Percentiles rank a stretch among this genome's conserved stretches.
phyloP scores from a whole-genome alignment of 75 land plant species.

The Cunninghamia lanceolata region DNA sequence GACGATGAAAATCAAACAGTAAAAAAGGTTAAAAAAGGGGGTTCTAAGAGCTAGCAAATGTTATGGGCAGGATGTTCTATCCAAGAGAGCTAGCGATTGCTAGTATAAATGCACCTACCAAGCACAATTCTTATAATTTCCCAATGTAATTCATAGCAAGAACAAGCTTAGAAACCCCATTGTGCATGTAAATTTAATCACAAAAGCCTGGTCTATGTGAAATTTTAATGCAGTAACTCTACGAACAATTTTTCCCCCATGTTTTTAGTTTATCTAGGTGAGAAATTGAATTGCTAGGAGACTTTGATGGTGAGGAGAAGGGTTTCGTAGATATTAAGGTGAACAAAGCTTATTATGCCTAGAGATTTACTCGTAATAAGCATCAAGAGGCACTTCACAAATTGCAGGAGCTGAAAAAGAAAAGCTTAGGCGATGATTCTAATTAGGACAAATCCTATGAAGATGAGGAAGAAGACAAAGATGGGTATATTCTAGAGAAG shows the following conservation, averaged over 20 bases:
- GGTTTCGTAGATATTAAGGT: slow-evolving; percentile 47
- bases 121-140: too few relatives aligned
- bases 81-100: too few relatives aligned
- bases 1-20: slow-evolving; percentile 12
- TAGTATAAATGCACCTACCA: too few relatives aligned
- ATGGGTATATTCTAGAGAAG: too few relatives aligned
- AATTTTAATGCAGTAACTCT: too few relatives aligned
- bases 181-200: too few relatives aligned
- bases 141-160: too few relatives aligned
- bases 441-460: slow-evolving; percentile 27
- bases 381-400: slow-evolving; percentile 79
- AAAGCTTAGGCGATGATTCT: slow-evolving; percentile 32
- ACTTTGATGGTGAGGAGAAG: neutral
- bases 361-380: slow-evolving; percentile 79
- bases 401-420: slow-evolving; percentile 71
- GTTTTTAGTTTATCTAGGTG: too few relatives aligned
- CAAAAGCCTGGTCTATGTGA: too few relatives aligned
- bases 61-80: too few relatives aligned
- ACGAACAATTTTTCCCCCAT: too few relatives aligned
- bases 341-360: slow-evolving; percentile 59
- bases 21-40: neutral
- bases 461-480: slow-evolving; percentile 17
- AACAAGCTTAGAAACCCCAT: too few relatives aligned
- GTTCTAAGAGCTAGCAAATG: slow-evolving; percentile 21
- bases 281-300: neutral